Conservation (phyloP, 768 basidiomycete genomes). For the Lyophyllum semitale region DNA sequence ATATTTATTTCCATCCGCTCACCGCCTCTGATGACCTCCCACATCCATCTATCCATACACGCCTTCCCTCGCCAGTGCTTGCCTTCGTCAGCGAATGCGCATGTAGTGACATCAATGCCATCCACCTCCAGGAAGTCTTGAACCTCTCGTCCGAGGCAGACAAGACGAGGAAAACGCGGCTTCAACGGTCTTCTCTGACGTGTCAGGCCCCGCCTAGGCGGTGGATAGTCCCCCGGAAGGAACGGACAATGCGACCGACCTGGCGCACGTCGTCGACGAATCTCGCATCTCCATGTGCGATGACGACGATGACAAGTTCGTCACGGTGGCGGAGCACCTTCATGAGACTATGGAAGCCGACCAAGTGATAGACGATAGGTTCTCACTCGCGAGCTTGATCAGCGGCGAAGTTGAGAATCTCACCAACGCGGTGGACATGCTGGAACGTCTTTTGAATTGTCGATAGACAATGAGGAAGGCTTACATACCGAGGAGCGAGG, state of each 20-base stretch:
- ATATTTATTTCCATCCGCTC: too few species aligned
- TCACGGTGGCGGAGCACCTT: background rate
- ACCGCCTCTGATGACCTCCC: too few species aligned
- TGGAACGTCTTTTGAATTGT: background rate
- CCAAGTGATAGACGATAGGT: background rate
- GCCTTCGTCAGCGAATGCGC: background rate
- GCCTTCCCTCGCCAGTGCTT: too few species aligned
- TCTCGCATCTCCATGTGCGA: too few species aligned
- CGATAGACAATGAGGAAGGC: background rate
- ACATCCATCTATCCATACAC: too few species aligned
- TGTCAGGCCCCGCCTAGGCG: background rate
- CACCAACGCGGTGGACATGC: background rate
- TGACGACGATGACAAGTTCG: background rate
- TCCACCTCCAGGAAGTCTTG: background rate
- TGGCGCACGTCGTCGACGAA: too few species aligned
- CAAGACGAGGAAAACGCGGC: background rate
- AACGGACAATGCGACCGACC: background rate
- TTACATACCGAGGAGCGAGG: too few species aligned
- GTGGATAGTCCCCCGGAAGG: background rate
- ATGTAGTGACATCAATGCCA: background rate
- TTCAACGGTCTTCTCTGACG: background rate
- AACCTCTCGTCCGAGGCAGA: background rate
- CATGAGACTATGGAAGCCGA: background rate
- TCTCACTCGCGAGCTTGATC: background rate
- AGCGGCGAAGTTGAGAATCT: background rate